Evolutionary conservation across 257 asterid species (phyloP), one percentile per base, ranked within the genome.

Genomic region (Fraxinus quadrangulata): DNA sequence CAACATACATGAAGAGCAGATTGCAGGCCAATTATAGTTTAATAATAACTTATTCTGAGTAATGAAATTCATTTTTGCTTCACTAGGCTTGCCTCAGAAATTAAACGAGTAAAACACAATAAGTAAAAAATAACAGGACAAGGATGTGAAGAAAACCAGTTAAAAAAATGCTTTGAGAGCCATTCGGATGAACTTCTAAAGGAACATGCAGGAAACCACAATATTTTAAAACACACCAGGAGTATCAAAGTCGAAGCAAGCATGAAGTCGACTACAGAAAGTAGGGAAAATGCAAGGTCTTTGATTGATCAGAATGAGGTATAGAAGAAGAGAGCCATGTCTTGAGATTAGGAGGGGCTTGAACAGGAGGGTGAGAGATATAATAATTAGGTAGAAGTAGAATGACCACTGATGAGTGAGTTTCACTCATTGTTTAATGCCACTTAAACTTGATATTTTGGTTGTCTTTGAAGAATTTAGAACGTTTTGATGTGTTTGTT

Each of bases 51-150:
- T 56, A 72, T 63, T 11, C 17, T 19, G 5, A 45, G 12, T 37
- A 71, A 59, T 49, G 16, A 74, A 42, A 11, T 6, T 33, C 59
- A 37, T 17, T 34, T 47, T 34, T 19, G 72, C 70, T 70, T 68
- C 74, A 33, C n/a, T 77, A 51, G 3, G 68, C 80, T 26, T 63
- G n/a, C 34, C 45, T 39, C 59, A 67, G 67, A 69, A 77, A 51
- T 23, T 37, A 21, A 13, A n/a, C 34, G 67, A 11, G 39, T n/a
- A 72, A 49, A 79, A 40, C 77, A 69, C 56, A 67, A 68, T 45
- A 36, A 19, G 49, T 2, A 10, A 7, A 26, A 63, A 26, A 24
- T 23, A 63, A 63, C 69, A 63, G 40, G 75, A 26, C 65, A 45
- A 31, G 42, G 47, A 51, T n/a, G 61, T 30, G 69, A 73, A 49